Percentiles rank a stretch among this genome's conserved stretches.
phyloP scores from a whole-genome alignment of 2,329 filamentous ascomycete genomes.

The Neocatenulostroma microsporum region DNA sequence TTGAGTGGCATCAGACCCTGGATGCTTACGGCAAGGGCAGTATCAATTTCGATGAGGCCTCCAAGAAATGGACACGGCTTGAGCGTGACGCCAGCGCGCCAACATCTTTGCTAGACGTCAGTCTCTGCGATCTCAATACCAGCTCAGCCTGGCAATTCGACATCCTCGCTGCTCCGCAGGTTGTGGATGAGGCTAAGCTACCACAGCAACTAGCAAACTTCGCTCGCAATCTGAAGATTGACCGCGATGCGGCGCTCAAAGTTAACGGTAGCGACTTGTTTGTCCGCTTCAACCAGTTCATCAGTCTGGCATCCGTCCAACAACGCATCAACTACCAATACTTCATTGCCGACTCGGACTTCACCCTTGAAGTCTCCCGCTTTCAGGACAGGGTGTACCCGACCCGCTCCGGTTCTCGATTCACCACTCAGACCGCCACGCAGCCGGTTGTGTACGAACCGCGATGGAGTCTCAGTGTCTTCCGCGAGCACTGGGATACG shows the following conservation, averaged over 20 bases:
- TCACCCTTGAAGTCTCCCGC: constrained; percentile 23
- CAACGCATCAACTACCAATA: constrained; percentile 23
- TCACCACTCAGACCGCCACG: not conserved
- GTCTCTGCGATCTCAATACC: constrained; percentile 20
- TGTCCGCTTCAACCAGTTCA: constrained; percentile 13
- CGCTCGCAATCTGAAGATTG: constrained; percentile 14
- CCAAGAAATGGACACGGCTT: constrained; percentile 22
- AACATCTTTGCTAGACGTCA: constrained; percentile 21
- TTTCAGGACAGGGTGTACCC: constrained; percentile 20
- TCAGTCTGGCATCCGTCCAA: constrained; percentile 14
- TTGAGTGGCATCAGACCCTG: constrained; percentile 20
- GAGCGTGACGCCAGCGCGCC: constrained; percentile 17
- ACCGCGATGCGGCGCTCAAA: constrained; percentile 7
- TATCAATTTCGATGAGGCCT: constrained; percentile 8
- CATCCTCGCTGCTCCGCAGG: constrained; percentile 14
- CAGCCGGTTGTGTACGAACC: constrained; percentile 16
- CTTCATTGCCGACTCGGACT: constrained; percentile 21
- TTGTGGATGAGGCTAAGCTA: constrained; percentile 14
- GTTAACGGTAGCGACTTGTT: constrained; percentile 11
- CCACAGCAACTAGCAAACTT: constrained; percentile 12
- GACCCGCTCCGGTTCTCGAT: not conserved
- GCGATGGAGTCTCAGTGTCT: constrained; percentile 25
- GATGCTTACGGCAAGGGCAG: constrained; percentile 1
- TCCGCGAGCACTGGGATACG: constrained; percentile 23
- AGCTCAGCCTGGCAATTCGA: constrained; percentile 28